These are phyloP conservation scores for Diaporthe caulivora DNA, from an alignment of 2,329 filamentous ascomycete genomes.

Conservation along the genomic window DNA sequence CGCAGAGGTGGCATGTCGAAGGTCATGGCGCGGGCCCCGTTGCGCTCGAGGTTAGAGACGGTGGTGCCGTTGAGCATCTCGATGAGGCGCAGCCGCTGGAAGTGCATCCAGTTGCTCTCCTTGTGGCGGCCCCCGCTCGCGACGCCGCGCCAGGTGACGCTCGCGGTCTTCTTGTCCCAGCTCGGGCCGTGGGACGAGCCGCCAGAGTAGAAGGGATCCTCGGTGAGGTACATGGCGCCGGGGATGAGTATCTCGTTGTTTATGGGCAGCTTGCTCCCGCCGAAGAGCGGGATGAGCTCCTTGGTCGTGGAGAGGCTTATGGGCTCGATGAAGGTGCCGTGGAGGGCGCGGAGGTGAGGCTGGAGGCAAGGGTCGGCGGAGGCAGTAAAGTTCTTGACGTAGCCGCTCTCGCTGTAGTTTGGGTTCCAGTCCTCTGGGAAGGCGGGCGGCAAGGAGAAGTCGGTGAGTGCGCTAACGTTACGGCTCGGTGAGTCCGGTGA, in stretches of 20 bases:
- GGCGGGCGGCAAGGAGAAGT: slow-evolving; percentile 47
- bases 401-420: slow-evolving; percentile 55
- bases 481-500: slow-evolving; percentile 65
- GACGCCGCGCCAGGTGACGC: slow-evolving; percentile 73
- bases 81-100: slow-evolving; percentile 79
- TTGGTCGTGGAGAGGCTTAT: slow-evolving; percentile 61
- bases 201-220: slow-evolving; percentile 70
- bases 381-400: slow-evolving; percentile 68
- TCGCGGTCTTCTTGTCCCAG: slow-evolving; percentile 70
- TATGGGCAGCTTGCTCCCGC: slow-evolving; percentile 69
- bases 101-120: slow-evolving; percentile 72
- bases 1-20: slow-evolving; percentile 60
- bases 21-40: slow-evolving; percentile 55
- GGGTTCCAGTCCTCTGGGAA: slow-evolving; percentile 42
- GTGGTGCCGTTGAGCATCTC: slow-evolving; percentile 76
- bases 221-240: slow-evolving; percentile 71
- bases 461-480: slow-evolving; percentile 52
- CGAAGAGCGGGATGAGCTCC: slow-evolving; percentile 69
- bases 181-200: slow-evolving; percentile 64
- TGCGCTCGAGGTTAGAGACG: slow-evolving; percentile 61
- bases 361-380: slow-evolving; percentile 68
- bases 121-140: slow-evolving; percentile 70
- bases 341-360: slow-evolving; percentile 58
- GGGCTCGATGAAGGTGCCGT: slow-evolving; percentile 67
- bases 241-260: slow-evolving; percentile 74